phyloP scores from a whole-genome alignment of 345 rosid species.

The Pelargonium nanum region DNA sequence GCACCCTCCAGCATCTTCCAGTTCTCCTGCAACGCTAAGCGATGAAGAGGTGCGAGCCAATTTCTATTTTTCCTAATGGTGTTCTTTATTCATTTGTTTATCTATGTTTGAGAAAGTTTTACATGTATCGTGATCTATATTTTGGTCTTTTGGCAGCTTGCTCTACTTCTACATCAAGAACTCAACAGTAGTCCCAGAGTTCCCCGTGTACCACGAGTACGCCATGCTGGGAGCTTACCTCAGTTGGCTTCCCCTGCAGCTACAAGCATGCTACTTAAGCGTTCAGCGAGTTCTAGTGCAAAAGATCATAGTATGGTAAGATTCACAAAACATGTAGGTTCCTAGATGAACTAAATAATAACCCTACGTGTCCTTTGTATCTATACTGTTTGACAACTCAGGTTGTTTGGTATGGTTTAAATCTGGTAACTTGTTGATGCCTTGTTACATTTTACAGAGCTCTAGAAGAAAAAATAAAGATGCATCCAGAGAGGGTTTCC shows the following conservation, averaged over 20 bases:
- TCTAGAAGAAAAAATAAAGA: slow-evolving; percentile 73
- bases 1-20: slow-evolving; percentile 37
- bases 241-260: slow-evolving; percentile 62
- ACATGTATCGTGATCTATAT: neutral
- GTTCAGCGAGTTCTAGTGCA: slow-evolving; percentile 61
- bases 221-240: slow-evolving; percentile 73
- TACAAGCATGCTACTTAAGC: slow-evolving; percentile 49
- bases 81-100: neutral
- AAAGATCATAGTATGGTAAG: slow-evolving; percentile 67
- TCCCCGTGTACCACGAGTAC: slow-evolving; percentile 92
- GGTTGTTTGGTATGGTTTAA: slow-evolving; percentile 1
- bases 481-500: slow-evolving; percentile 40
- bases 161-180: slow-evolving; percentile 92
- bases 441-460: slow-evolving; percentile 28
- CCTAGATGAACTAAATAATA: neutral
- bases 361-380: neutral
- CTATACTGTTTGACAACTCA: neutral
- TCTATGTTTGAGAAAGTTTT: slow-evolving; percentile 1
- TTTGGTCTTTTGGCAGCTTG: slow-evolving; percentile 48
- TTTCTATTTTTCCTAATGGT: slow-evolving; percentile 2
- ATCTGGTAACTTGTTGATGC: slow-evolving; percentile 1
- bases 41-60: slow-evolving; percentile 76
- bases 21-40: slow-evolving; percentile 43
- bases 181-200: slow-evolving; percentile 98
- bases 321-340: slow-evolving; percentile 5